Conservation (phyloP, 2,329 filamentous ascomycete genomes). For the Magnaporthiopsis rhizophila region DNA sequence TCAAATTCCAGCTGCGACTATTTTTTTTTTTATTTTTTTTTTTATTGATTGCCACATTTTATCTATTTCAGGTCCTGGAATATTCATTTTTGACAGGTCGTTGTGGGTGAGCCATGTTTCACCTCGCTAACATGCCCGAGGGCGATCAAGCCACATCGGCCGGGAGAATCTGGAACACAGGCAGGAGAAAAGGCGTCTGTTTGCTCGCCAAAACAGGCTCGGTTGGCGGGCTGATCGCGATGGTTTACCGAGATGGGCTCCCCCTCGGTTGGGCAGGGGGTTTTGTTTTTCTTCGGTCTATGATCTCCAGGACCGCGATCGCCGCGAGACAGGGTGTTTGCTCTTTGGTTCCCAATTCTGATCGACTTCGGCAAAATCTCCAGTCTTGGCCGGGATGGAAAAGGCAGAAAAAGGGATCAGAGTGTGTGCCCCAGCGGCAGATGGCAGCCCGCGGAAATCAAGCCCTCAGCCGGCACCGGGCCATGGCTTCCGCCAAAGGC, state of each 20-base stretch:
- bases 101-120: not conserved
- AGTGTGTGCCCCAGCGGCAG: too few species aligned
- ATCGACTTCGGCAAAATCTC: not conserved
- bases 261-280: not conserved
- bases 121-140: not conserved
- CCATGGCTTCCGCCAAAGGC: not conserved
- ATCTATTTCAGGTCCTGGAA: not conserved
- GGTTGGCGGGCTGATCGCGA: not conserved
- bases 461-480: not conserved
- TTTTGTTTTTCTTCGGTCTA: not conserved
- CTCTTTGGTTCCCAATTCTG: not conserved
- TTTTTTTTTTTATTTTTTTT: not conserved
- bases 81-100: not conserved
- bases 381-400: not conserved
- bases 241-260: not conserved
- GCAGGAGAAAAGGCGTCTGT: not conserved
- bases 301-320: not conserved
- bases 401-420: not conserved
- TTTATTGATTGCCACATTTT: not conserved
- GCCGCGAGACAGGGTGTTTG: not conserved
- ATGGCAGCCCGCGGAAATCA: not conserved
- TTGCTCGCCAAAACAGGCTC: not conserved
- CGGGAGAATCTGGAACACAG: not conserved
- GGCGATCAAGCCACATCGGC: not conserved
- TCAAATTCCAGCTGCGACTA: not conserved